These are phyloP conservation scores for Dothideomycetes sp. DNA, from an alignment of 2,329 filamentous ascomycete species.

Conservation along the genomic window DNA sequence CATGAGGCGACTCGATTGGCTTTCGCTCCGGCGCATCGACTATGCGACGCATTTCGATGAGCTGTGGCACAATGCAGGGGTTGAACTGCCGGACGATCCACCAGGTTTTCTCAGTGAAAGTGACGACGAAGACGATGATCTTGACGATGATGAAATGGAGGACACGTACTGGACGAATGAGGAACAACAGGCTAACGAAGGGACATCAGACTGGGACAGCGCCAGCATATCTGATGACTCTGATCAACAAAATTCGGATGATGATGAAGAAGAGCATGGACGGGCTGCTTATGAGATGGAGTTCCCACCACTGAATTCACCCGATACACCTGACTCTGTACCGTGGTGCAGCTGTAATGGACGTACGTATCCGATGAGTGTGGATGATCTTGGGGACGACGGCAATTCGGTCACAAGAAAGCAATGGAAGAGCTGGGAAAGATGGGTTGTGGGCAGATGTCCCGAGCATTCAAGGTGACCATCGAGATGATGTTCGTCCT, in stretches of 20 bases:
- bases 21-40: conserved; percentile 53
- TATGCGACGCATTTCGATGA: conserved; percentile 49
- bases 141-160: conserved; percentile 19
- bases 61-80: conserved; percentile 32
- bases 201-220: conserved; percentile 14
- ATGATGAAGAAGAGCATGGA: conserved; percentile 32
- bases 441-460: conserved; percentile 45
- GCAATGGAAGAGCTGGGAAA: conserved; percentile 48
- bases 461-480: too few species aligned
- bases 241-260: conserved; percentile 23
- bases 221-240: conserved; percentile 12
- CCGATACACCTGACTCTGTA: conserved; percentile 37
- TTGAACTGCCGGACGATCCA: conserved; percentile 40
- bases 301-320: conserved; percentile 34
- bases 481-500: too few species aligned
- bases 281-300: conserved; percentile 35
- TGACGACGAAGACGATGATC: conserved; percentile 31
- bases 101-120: conserved; percentile 35
- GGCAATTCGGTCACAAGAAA: conserved; percentile 37
- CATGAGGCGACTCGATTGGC: conserved; percentile 50
- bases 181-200: conserved; percentile 15
- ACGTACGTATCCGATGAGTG: conserved; percentile 29
- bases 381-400: conserved; percentile 41
- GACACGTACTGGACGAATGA: conserved; percentile 8
- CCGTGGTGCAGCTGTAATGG: conserved; percentile 39